Base-by-base conservation (phyloP, 768 basidiomycete genomes). In the Macrolepiota dolichaula region DNA sequence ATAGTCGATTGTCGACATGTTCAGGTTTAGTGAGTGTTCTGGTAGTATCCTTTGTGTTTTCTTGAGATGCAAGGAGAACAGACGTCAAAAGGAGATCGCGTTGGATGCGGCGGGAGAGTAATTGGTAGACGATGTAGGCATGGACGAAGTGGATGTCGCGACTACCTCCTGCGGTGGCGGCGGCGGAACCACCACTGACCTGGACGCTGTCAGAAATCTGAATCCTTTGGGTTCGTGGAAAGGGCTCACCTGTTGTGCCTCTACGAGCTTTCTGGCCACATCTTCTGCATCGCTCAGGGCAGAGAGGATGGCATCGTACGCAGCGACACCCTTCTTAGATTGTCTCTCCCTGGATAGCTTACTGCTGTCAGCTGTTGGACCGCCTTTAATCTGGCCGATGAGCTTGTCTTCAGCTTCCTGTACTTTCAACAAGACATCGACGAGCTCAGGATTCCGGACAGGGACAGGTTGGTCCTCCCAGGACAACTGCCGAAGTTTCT, bases 271-370 rank as follows among this genome's bases (percentile, higher is more conserved):
- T 58, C 88, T 80, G 2, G 92, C 86, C 0, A 94, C 86, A 4
- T 87, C 88, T 70, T 96, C 95, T 1, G 94, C 95, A 58, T 98
- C 96, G 59, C 92, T 93, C 62, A 97, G 72, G 1, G 93, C 88
- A 24, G 85, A 81, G 27, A 98, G 80, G 60, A 95, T 85, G 19
- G 85, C 85, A 74, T 97, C 95, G 67, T 92, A 98, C 0, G 91
- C 89, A 17, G 90, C 91, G 62, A 97, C 90, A 40, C 87, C 84
- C 61, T 84, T 85, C 71, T 91, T 91, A 4, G 88, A 86, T 49
- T 77, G 73, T 51, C 68, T 70, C 49, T 74, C 75, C 40, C 35
- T 47, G n/a, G 52, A 17, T 19, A 61, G 27, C 15, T 37, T 61
- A 12, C 47, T 35, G 17, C 59, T 44, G n/a, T 54, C 59, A 9